Conservation (phyloP, 2,329 filamentous ascomycete genomes). For the Fusarium cyanostomum region DNA sequence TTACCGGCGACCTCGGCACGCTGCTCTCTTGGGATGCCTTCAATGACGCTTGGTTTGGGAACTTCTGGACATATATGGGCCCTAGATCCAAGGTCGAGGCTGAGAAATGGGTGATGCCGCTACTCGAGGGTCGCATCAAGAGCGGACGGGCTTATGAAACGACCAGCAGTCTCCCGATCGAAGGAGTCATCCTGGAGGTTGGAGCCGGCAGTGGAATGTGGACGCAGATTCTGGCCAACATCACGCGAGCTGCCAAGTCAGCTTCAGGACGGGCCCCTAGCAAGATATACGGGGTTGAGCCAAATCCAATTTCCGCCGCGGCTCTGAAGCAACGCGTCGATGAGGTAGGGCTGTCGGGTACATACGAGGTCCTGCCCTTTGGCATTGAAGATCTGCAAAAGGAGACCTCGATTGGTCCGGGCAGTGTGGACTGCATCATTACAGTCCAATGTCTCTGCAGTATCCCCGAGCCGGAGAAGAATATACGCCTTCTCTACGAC, state of each 20-base stretch:
- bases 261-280: neutral
- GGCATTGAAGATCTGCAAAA: neutral
- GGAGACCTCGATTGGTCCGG: neutral
- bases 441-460: conserved; percentile 1
- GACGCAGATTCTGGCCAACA: neutral
- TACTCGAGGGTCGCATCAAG: neutral
- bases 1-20: neutral
- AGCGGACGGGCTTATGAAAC: neutral
- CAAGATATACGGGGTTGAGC: neutral
- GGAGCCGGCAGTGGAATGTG: conserved; percentile 2
- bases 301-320: neutral
- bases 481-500: neutral
- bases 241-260: neutral
- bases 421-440: neutral
- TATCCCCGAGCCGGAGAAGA: neutral
- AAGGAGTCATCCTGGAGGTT: neutral
- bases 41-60: conserved; percentile 1
- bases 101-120: neutral
- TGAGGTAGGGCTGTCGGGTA: neutral
- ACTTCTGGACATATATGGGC: neutral
- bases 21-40: conserved; percentile 2
- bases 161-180: neutral
- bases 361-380: neutral
- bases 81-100: neutral
- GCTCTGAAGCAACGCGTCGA: neutral